Evolutionary conservation across 495 filamentous ascomycete genomes (phyloP).

Genomic region (Coniosporium apollinis): DNA sequence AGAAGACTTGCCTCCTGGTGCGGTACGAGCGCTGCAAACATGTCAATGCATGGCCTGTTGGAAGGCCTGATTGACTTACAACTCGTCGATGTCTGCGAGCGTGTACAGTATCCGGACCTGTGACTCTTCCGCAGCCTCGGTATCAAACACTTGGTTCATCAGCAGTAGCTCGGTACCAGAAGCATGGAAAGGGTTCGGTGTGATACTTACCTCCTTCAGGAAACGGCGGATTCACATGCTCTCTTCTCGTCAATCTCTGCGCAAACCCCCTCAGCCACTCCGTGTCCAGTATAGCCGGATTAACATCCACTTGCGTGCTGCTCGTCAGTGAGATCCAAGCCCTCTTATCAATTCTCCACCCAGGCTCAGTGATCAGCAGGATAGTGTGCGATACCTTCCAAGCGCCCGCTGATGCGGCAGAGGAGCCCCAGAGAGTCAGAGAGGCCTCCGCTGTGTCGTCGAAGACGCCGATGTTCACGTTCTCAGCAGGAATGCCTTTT

Average conservation of each 20-base stretch:
- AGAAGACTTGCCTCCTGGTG: constrained; percentile 18
- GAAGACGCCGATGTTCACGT: constrained; percentile 37
- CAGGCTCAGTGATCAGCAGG: constrained; percentile 31
- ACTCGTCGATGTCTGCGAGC: constrained; percentile 44
- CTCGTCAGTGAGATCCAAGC: constrained; percentile 27
- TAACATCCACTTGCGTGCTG: constrained; percentile 37
- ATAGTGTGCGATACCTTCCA: constrained; percentile 12
- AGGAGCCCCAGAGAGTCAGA: constrained; percentile 37
- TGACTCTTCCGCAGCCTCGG: constrained; percentile 27
- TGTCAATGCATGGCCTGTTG: too few relatives aligned
- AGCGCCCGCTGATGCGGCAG: constrained; percentile 25
- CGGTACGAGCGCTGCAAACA: constrained; percentile 18
- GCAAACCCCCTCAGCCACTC: constrained; percentile 39
- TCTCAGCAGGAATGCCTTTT: constrained; percentile 25
- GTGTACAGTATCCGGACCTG: constrained; percentile 35
- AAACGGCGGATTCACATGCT: constrained; percentile 36
- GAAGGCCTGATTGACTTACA: too few relatives aligned
- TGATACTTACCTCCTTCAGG: constrained; percentile 26
- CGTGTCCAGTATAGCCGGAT: constrained; percentile 39
- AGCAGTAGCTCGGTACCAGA: not conserved
- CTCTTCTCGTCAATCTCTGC: constrained; percentile 31
- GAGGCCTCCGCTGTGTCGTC: constrained; percentile 40
- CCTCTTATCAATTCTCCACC: constrained; percentile 21
- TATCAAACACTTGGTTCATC: constrained; percentile 29
- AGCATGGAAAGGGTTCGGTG: not conserved